These are phyloP conservation scores for Solanum bulbocastanum DNA, from an alignment of 257 asterid species.

Conservation along the genomic window DNA sequence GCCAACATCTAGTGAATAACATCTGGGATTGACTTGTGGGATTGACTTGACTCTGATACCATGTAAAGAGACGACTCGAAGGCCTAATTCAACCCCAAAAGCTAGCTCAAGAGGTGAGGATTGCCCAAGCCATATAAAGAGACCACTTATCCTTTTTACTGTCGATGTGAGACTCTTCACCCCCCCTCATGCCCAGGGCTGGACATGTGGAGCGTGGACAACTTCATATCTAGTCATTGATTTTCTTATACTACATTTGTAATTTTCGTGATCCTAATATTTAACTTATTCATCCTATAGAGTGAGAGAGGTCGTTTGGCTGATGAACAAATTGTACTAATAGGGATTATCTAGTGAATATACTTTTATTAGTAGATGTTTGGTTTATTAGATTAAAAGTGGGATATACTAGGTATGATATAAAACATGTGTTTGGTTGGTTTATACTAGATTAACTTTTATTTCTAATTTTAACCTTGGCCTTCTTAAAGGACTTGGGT, in stretches of 20 bases:
- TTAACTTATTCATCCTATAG: neutral
- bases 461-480: neutral
- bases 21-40: neutral
- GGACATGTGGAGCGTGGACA: neutral
- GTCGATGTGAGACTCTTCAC: neutral
- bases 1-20: neutral
- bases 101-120: neutral
- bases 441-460: neutral
- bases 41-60: neutral
- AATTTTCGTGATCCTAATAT: neutral
- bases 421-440: neutral
- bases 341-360: neutral
- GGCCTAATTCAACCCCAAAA: too few species aligned
- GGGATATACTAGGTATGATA: neutral
- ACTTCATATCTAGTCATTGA: neutral
- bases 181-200: neutral
- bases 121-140: neutral
- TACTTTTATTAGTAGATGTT: neutral
- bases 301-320: neutral
- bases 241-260: neutral
- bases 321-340: neutral
- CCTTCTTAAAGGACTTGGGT: neutral
- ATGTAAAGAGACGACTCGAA: neutral
- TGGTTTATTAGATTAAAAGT: neutral
- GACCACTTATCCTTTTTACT: neutral